Conservation (phyloP, 148 eudicot species). For the Rhododendron ovatum region DNA sequence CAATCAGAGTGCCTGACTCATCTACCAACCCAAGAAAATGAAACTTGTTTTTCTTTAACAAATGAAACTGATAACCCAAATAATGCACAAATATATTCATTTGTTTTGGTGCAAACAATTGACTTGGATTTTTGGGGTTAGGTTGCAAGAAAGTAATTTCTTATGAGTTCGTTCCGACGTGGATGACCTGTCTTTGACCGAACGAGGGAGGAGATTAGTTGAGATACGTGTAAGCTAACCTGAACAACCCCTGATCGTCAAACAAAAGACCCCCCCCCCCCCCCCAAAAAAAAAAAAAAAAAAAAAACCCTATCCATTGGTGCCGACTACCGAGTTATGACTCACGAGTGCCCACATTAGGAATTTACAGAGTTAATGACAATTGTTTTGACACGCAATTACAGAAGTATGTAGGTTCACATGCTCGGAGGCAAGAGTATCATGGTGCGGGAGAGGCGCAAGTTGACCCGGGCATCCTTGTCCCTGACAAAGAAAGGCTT, state of each 20-base stretch:
- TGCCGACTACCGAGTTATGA: not conserved
- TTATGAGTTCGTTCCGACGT: too few species aligned
- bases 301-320: not conserved
- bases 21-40: not conserved
- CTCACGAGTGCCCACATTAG: not conserved
- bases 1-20: slow-evolving; percentile 7
- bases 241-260: not conserved
- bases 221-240: too few species aligned
- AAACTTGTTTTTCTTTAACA: not conserved
- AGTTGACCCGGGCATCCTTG: not conserved
- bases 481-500: not conserved
- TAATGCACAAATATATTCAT: not conserved
- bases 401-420: not conserved
- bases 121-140: not conserved
- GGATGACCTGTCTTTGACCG: too few species aligned
- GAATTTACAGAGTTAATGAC: not conserved
- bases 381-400: not conserved
- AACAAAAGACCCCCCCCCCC: not conserved
- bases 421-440: not conserved
- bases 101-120: not conserved
- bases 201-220: too few species aligned
- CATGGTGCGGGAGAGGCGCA: not conserved
- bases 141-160: too few species aligned
- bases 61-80: not conserved
- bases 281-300: too few species aligned